phyloP scores from a whole-genome alignment of 2,329 filamentous ascomycete genomes.

The Arachnomyces sp. region DNA sequence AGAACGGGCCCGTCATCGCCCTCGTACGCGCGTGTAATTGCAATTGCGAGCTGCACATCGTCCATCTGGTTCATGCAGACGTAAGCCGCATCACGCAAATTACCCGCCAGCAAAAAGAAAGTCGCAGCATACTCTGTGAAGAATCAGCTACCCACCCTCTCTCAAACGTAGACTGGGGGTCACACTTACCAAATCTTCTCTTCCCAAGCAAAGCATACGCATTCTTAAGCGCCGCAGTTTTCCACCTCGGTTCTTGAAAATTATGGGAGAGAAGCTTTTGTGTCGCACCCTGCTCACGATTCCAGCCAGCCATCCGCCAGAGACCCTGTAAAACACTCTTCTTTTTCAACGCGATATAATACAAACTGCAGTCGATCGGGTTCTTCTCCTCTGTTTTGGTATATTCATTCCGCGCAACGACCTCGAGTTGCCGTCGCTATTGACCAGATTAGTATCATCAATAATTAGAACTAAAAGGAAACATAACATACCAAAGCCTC shows the following conservation, averaged over 20 bases:
- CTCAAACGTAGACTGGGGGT: too few species aligned
- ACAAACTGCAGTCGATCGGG: constrained; percentile 81
- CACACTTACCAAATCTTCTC: constrained; percentile 63
- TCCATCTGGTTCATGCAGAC: constrained; percentile 80
- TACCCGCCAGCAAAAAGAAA: constrained; percentile 87
- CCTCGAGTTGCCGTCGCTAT: constrained; percentile 70
- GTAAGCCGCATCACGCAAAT: constrained; percentile 73
- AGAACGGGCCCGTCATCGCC: constrained; percentile 72
- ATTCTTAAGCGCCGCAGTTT: constrained; percentile 84
- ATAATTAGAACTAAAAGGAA: neutral
- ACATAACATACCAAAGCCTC: constrained; percentile 58
- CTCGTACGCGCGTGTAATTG: constrained; percentile 79
- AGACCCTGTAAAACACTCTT: constrained; percentile 83
- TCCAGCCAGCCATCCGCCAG: constrained; percentile 90
- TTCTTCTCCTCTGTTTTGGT: constrained; percentile 79
- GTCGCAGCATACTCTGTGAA: constrained; percentile 76
- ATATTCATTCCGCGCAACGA: constrained; percentile 89
- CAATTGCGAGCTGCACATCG: constrained; percentile 82
- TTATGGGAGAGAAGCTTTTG: constrained; percentile 78
- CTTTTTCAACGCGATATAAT: constrained; percentile 83
- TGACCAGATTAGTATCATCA: neutral
- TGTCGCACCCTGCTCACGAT: constrained; percentile 75
- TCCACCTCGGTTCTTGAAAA: constrained; percentile 80
- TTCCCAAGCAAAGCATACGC: constrained; percentile 91
- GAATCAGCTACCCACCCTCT: neutral